Evolutionary conservation across 176 grass and related monocot species (phyloP), one percentile per base, ranked within the genome.

Genomic region (Carex myosuroides): DNA sequence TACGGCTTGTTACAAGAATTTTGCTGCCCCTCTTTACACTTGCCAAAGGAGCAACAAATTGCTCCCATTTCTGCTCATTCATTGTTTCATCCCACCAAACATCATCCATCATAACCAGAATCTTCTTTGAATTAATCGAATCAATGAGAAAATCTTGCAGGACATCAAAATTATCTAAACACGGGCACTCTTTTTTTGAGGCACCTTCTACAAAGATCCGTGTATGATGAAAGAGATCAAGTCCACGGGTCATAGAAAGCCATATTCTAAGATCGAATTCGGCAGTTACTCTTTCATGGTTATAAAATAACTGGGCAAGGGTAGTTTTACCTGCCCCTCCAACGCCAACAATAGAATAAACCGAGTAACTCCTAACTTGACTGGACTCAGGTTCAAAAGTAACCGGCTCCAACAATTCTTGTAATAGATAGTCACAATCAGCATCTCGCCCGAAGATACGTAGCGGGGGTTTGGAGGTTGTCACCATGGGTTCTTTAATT

Each of bases 241-340:
- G 50, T 52, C 50, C 50, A 52, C 42, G 72, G 11, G 72, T 44
- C 72, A 77, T 5, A 33, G 42, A 77, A 77, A 77, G 42, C 72
- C 72, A 77, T 50, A 77, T 77, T 77, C n/a, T 77, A 52, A 56
- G 39, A 77, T 52, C 24, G 0, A 77, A 77, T 13, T 77, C n/a
- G 0, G 8, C 41, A 12, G 2, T 77, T 55, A 55, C 18, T 77
- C 33, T 77, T 77, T 44, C 13, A 26, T 77, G 1, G 0, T 46
- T 77, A 3, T 13, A 77, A 20, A 77, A 13, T 22, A 50, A 50
- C 50, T 54, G 42, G 12, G 41, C 72, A 24, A 77, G 44, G 10
- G 72, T 26, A 52, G 72, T 77, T 52, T 77, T 77, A 44, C 72
- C 72, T 12, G 72, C 72, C 72, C 72, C 72, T 13, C 72, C 72